A percentile compares a stretch with the other conserved stretches of the same genome.
Conservation (phyloP, 805 yeast species). For the Spathaspora gorwiae region DNA sequence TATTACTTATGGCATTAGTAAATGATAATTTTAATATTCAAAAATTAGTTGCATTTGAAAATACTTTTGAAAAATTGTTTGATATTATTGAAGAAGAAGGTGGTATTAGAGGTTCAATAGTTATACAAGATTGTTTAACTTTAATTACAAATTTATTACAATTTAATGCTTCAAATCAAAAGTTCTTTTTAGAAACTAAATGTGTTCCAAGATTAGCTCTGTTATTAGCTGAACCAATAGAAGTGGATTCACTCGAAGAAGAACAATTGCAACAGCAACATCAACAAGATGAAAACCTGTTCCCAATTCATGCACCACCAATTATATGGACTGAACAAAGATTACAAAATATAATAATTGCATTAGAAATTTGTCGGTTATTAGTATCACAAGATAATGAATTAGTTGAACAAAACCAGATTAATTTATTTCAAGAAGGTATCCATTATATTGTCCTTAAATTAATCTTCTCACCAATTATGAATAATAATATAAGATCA, state of each 20-base stretch:
- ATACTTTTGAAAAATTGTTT: constrained; percentile 79
- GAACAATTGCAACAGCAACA: neutral
- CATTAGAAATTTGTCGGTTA: constrained; percentile 67
- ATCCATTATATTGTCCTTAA: constrained; percentile 62
- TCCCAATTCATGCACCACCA: constrained; percentile 20
- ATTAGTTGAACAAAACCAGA: constrained; percentile 57
- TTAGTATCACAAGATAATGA: constrained; percentile 72
- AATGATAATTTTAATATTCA: constrained; percentile 82
- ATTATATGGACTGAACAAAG: constrained; percentile 79
- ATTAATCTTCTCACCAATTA: constrained; percentile 61
- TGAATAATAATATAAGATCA: constrained; percentile 64
- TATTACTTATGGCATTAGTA: constrained; percentile 78
- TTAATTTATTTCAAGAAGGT: constrained; percentile 53
- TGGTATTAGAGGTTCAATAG: constrained; percentile 79
- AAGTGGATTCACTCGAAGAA: constrained; percentile 12
- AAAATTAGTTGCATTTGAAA: constrained; percentile 90
- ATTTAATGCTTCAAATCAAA: constrained; percentile 87
- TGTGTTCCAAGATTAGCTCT: constrained; percentile 63
- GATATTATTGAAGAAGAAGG: constrained; percentile 82
- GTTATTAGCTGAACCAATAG: constrained; percentile 59
- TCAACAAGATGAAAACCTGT: constrained; percentile 16
- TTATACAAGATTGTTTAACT: constrained; percentile 87
- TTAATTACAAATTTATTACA: constrained; percentile 67
- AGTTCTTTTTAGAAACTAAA: constrained; percentile 78
- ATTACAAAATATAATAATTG: constrained; percentile 57